A percentile compares a stretch with the other conserved stretches of the same genome.
Evolutionary conservation across 2,329 filamentous ascomycete species (phyloP).

Genomic region (Pleurostoma richardsiae): DNA sequence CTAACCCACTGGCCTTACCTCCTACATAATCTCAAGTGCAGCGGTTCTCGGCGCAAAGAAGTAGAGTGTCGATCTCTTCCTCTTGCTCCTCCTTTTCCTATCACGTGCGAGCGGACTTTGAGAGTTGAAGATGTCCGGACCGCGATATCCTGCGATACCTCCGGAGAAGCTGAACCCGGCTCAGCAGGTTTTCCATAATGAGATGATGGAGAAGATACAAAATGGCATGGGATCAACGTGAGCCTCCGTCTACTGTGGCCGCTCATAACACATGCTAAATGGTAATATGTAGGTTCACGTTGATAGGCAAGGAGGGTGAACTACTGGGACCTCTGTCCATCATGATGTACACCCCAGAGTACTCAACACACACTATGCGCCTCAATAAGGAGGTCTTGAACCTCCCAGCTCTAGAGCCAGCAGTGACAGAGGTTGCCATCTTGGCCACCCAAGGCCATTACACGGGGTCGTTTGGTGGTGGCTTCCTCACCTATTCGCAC

Average conservation of each 20-base stretch:
- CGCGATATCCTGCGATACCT: not conserved
- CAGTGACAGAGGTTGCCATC: conserved; percentile 1
- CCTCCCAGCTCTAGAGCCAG: not conserved
- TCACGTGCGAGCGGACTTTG: too few species aligned
- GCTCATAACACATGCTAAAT: not conserved
- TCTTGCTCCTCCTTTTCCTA: too few species aligned
- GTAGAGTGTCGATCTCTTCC: too few species aligned
- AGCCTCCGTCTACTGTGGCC: not conserved
- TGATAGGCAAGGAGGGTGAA: not conserved
- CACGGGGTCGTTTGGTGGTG: conserved; percentile 1
- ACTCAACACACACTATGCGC: conserved; percentile 1
- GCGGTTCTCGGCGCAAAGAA: too few species aligned
- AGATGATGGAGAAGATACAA: not conserved
- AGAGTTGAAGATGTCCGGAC: not conserved
- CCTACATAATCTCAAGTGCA: too few species aligned
- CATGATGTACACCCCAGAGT: conserved; percentile 1
- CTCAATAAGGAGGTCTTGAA: conserved; percentile 1
- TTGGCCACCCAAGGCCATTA: conserved; percentile 1
- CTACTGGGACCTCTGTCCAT: not conserved
- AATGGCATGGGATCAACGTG: conserved; percentile 1
- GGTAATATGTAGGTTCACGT: not conserved
- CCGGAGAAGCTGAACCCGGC: not conserved
- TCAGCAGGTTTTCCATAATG: not conserved
- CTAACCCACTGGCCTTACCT: too few species aligned
- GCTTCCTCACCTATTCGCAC: conserved; percentile 1